phyloP scores from a whole-genome alignment of 768 basidiomycete species.

The Fibroporia radiculosa region DNA sequence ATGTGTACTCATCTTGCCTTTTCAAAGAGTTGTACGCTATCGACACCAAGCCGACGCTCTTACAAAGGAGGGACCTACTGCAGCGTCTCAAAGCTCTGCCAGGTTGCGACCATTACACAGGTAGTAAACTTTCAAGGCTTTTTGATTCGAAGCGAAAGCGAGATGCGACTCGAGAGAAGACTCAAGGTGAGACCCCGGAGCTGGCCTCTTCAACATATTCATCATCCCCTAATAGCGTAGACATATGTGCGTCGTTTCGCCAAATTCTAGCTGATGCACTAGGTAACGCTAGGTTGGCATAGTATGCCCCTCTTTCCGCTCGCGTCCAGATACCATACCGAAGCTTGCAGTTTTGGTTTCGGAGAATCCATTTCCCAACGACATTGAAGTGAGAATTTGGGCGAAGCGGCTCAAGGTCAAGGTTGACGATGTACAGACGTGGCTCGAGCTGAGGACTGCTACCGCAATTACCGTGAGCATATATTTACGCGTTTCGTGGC shows the following conservation, averaged over 20 bases:
- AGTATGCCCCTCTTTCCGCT: constrained; percentile 12
- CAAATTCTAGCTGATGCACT: neutral
- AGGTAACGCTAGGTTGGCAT: neutral
- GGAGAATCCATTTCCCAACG: constrained; percentile 4
- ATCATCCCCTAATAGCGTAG: neutral
- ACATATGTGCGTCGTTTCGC: constrained; percentile 9
- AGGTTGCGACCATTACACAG: constrained; percentile 10
- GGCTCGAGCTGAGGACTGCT: constrained; percentile 1
- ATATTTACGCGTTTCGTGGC: neutral
- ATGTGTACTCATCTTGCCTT: neutral
- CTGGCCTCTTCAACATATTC: neutral
- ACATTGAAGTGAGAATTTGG: constrained; percentile 4
- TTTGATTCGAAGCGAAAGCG: constrained; percentile 2
- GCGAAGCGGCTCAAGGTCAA: constrained; percentile 5
- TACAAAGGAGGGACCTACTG: neutral
- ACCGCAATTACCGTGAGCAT: neutral
- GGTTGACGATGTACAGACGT: constrained; percentile 6
- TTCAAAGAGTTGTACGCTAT: neutral
- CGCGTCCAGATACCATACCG: neutral
- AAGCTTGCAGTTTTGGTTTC: constrained; percentile 6
- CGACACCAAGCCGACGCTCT: neutral
- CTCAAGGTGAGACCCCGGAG: neutral
- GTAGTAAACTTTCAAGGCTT: neutral
- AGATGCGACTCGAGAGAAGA: neutral
- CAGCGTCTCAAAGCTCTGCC: constrained; percentile 1